A percentile compares a stretch with the other conserved stretches of the same genome.
These are phyloP conservation scores for Fallopia convolvulus DNA, from an alignment of 148 eudicot genomes.

Conservation along the genomic window DNA sequence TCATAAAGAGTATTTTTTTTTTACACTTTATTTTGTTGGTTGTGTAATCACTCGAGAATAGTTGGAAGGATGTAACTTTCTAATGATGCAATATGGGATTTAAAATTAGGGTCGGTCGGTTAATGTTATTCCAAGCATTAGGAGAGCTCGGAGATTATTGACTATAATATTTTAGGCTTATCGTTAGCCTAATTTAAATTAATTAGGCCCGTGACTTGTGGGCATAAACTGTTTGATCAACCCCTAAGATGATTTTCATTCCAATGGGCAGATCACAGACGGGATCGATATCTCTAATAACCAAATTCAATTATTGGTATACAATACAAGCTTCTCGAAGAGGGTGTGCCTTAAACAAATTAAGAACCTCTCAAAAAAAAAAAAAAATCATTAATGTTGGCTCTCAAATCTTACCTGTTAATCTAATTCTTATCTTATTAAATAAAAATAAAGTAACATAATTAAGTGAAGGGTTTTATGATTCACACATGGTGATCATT, in stretches of 20 bases:
- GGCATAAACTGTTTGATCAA: background rate
- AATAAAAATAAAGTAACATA: no score
- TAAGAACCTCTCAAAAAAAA: no score
- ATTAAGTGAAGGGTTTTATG: no score
- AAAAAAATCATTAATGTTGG: no score
- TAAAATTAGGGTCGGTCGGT: constrained; percentile 1
- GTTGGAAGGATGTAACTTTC: constrained; percentile 9
- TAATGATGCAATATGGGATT: background rate
- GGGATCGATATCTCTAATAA: no score
- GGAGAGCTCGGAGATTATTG: background rate
- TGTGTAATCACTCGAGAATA: background rate
- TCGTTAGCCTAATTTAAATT: background rate
- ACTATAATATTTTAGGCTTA: constrained; percentile 3
- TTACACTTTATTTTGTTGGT: background rate
- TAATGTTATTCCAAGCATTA: background rate
- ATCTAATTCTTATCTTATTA: no score
- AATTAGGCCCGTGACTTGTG: background rate
- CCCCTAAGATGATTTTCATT: background rate
- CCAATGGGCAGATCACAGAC: no score
- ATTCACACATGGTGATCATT: no score
- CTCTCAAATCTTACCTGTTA: no score
- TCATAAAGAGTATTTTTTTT: background rate
- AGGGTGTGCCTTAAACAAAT: no score
- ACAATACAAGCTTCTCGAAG: no score
- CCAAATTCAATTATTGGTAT: no score